Evolutionary conservation across 345 rosid species (phyloP).

Genomic region (Gossypium bickii): DNA sequence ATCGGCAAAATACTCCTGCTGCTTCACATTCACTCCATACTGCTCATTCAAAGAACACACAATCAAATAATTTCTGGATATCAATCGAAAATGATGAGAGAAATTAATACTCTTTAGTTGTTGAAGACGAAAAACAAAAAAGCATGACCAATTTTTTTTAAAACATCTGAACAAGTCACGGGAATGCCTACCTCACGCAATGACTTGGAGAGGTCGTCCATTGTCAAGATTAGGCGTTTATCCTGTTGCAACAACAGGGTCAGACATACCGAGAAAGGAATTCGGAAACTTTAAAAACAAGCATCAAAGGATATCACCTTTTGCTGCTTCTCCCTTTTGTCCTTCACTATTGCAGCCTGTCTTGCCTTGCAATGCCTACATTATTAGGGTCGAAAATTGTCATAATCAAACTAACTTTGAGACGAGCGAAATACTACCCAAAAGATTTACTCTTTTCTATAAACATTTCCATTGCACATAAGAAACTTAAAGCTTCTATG

Average conservation of each 20-base stretch:
- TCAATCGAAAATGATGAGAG: background rate
- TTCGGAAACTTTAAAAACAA: background rate
- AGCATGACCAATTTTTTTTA: background rate
- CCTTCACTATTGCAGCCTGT: constrained; percentile 74
- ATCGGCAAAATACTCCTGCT: constrained; percentile 87
- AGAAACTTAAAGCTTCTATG: background rate
- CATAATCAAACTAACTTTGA: background rate
- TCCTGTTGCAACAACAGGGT: constrained; percentile 50
- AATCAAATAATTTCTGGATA: background rate
- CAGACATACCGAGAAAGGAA: constrained; percentile 4
- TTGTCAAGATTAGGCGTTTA: constrained; percentile 76
- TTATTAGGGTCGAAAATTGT: background rate
- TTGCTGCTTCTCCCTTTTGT: constrained; percentile 88
- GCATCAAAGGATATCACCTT: constrained; percentile 45
- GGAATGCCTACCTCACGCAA: constrained; percentile 57
- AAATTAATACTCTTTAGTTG: background rate
- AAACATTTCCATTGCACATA: background rate
- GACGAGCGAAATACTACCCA: background rate
- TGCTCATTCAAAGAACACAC: constrained; percentile 31
- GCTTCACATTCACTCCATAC: constrained; percentile 90
- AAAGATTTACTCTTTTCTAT: background rate
- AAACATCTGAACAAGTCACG: background rate
- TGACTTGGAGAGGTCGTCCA: constrained; percentile 94
- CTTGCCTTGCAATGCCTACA: constrained; percentile 80
- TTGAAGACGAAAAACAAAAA: background rate